Conservation (phyloP, 1,284 basidiomycete genomes). For the Ceratobasidium sp. region DNA sequence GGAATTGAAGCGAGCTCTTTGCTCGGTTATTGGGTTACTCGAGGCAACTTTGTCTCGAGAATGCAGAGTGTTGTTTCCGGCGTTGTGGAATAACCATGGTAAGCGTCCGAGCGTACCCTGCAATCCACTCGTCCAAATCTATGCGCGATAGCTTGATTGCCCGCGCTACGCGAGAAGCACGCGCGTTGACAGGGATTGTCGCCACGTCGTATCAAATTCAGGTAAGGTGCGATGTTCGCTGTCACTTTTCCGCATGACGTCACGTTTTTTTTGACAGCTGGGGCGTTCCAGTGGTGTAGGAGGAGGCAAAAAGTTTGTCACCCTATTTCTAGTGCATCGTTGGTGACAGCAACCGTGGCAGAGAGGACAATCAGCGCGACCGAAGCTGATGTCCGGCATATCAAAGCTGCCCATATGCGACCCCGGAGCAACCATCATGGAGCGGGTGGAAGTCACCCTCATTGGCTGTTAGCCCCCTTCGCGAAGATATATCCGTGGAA, state of each 20-base stretch:
- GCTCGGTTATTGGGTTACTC: conserved; percentile 8
- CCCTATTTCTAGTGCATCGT: neutral
- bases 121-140: too few species aligned
- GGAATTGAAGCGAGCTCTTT: conserved; percentile 20
- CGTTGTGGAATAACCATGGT: neutral
- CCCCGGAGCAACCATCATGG: neutral
- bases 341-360: neutral
- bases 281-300: neutral
- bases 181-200: neutral
- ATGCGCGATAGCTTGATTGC: neutral
- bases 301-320: neutral
- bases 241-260: neutral
- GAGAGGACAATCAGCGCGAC: neutral
- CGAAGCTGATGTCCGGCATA: neutral
- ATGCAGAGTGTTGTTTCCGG: neutral
- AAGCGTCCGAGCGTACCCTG: neutral
- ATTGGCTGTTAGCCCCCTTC: conserved; percentile 10
- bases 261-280: neutral
- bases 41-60: neutral
- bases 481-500: conserved; percentile 30
- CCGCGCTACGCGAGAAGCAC: neutral
- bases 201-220: neutral
- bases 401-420: conserved; percentile 2
- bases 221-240: neutral
- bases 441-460: conserved; percentile 5